phyloP scores from a whole-genome alignment of 2,329 filamentous ascomycete species.

The Paecilomyces formosus region DNA sequence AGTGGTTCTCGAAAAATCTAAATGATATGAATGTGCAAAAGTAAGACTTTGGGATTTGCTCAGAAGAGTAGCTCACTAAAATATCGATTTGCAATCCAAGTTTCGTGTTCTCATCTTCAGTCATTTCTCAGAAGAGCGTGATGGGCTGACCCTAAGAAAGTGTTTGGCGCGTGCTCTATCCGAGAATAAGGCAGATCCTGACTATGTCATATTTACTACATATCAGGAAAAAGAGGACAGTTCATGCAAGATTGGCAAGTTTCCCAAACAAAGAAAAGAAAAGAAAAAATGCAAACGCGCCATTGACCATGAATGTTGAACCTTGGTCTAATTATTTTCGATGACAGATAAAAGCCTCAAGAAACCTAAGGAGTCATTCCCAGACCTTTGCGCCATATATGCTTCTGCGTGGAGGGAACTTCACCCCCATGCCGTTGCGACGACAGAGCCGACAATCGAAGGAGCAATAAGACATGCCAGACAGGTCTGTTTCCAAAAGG shows the following conservation, averaged over 20 bases:
- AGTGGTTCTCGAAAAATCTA: slow-evolving; percentile 28
- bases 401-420: slow-evolving; percentile 15
- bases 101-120: slow-evolving; percentile 24
- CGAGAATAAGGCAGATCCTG: slow-evolving; percentile 9
- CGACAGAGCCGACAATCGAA: slow-evolving; percentile 17
- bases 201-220: slow-evolving; percentile 23
- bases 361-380: slow-evolving; percentile 9
- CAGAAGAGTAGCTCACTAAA: neutral
- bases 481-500: slow-evolving; percentile 7
- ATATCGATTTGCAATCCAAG: slow-evolving; percentile 2
- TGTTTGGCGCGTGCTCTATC: slow-evolving; percentile 12
- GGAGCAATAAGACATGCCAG: slow-evolving; percentile 16
- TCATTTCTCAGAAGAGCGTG: slow-evolving; percentile 22
- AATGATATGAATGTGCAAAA: slow-evolving; percentile 1
- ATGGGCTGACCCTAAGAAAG: slow-evolving; percentile 15
- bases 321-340: too few relatives aligned
- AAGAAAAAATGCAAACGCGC: too few relatives aligned
- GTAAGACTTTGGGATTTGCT: slow-evolving; percentile 3
- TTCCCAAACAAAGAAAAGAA: neutral
- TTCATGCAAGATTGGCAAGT: slow-evolving; percentile 14
- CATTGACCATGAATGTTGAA: too few relatives aligned
- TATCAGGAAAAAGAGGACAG: slow-evolving; percentile 18
- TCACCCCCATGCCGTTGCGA: slow-evolving; percentile 12
- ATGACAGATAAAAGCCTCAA: slow-evolving; percentile 10
- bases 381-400: slow-evolving; percentile 15